These are phyloP conservation scores for Beauveria sp. DNA, from an alignment of 2,329 filamentous ascomycete genomes.

Conservation along the genomic window DNA sequence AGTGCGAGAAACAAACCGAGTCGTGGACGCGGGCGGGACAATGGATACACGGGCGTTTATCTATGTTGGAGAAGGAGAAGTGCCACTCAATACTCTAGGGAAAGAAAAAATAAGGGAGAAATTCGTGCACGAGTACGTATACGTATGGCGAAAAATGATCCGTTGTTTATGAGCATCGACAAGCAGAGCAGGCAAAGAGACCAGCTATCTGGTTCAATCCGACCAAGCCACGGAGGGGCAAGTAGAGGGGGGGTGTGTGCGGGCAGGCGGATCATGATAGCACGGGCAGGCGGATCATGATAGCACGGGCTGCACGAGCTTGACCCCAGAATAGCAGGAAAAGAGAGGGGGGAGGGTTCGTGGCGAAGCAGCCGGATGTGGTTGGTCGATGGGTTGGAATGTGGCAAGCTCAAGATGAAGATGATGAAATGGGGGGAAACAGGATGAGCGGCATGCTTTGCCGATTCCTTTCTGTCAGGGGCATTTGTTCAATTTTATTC, in stretches of 20 bases:
- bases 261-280: background rate
- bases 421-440: no score
- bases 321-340: background rate
- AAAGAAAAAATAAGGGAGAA: background rate
- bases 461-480: background rate
- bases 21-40: background rate
- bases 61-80: no score
- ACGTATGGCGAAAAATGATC: background rate
- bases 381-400: background rate
- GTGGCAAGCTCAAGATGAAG: background rate
- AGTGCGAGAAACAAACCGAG: background rate
- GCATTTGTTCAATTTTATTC: no score
- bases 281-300: background rate
- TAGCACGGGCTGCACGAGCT: background rate
- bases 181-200: background rate
- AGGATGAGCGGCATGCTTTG: no score
- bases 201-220: background rate
- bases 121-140: background rate
- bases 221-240: background rate
- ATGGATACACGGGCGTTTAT: background rate
- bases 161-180: slow-evolving; percentile 1
- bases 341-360: background rate
- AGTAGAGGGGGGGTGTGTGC: background rate
- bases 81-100: no score
- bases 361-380: background rate